Evolutionary conservation across 805 yeast species (phyloP), one percentile per base, ranked within the genome.

Genomic region (Danielia reshetovae): DNA sequence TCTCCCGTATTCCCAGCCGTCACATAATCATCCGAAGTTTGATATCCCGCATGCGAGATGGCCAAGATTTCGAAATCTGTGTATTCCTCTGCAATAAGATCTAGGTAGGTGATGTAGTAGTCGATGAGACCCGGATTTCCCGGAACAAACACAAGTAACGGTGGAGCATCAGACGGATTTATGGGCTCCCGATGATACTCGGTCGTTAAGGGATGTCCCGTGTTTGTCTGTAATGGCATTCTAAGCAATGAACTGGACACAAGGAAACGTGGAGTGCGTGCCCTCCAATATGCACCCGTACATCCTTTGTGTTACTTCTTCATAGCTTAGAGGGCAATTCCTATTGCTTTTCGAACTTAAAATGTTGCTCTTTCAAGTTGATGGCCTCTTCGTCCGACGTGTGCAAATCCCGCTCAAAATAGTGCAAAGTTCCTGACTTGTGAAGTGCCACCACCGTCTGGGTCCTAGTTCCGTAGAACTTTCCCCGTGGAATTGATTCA

Each of bases 381-480:
- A 30, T 38, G 9, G 34, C 42, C 4, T 34, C 36, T 10, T 31
- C 24, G 7, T 32, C 38, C 2, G 24, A 32, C 9, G 35, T 38
- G 46, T 80, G 82, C 13, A 83, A 46, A 36, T 75, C 74, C 30
- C 68, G 63, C 52, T 88, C 96, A 10, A 73, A 61, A 55, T 83
- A 85, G 31, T 72, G 71, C 14, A 83, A 59, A 9, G 24, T 60
- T 37, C 48, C 85, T 68, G 25, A 50, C 38, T 66, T 70, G 49
- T 75, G 77, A 7, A 84, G 68, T 15, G 85, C 47, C 3, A 87
- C 68, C 2, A 87, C 73, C 0, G 95, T 86, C 55, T 88, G 96
- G 0, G 96, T 85, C 35, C 96, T 62, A 0, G 97, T 88, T 0
- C 96, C 96, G 52, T 87, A 89, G 48, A 67, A 78, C 15, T 65